These are phyloP conservation scores for Alisma plantagoaquatica DNA, from an alignment of 106 monocot species.

Conservation along the genomic window DNA sequence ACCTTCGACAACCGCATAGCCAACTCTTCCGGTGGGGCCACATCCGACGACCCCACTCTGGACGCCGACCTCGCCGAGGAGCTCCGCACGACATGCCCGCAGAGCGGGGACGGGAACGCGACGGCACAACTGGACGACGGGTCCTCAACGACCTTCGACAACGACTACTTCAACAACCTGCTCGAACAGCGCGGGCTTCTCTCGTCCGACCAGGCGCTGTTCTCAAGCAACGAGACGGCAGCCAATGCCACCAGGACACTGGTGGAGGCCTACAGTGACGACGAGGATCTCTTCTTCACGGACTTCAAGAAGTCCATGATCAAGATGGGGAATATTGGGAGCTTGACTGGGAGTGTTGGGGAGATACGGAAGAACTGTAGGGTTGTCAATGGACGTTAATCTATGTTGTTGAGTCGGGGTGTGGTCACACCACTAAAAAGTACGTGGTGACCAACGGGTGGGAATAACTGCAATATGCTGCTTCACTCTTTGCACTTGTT, in stretches of 20 bases:
- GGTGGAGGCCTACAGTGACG: conserved; percentile 25
- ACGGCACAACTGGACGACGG: conserved; percentile 27
- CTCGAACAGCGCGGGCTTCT: conserved; percentile 26
- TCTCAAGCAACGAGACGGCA: not conserved
- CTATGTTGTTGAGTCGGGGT: no score
- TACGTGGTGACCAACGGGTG: no score
- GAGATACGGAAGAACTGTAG: conserved; percentile 37
- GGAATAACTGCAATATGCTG: no score
- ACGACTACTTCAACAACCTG: conserved; percentile 35
- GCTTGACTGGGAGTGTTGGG: conserved; percentile 24
- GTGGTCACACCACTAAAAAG: no score
- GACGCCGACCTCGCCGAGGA: conserved; percentile 6
- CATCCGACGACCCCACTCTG: conserved; percentile 3
- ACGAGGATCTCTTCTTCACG: conserved; percentile 33
- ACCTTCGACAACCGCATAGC: conserved; percentile 40
- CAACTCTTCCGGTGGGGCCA: conserved; percentile 2
- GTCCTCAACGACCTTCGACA: conserved; percentile 44
- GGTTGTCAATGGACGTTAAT: conserved; percentile 16
- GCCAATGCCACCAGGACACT: conserved; percentile 9
- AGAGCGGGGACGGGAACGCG: conserved; percentile 20
- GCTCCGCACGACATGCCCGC: conserved; percentile 31
- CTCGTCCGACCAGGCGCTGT: conserved; percentile 29
- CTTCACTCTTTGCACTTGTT: no score
- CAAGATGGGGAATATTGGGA: conserved; percentile 38
- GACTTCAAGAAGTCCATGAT: conserved; percentile 32